A percentile compares a stretch with the other conserved stretches of the same genome.
Evolutionary conservation across 169 alveolate genomes (phyloP).

Genomic region (Babesia sp.): DNA sequence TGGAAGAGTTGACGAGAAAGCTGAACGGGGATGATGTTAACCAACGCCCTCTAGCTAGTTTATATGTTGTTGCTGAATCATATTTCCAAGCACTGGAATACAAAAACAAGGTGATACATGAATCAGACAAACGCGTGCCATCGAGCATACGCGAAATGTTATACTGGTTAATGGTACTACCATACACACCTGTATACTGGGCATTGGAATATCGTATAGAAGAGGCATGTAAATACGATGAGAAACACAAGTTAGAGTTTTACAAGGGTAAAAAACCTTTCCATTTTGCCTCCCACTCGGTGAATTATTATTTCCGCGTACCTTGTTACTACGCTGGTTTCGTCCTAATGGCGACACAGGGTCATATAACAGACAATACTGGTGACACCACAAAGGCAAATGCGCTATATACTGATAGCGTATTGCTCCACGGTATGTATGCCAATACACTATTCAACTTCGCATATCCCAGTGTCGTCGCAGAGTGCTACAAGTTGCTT

Average conservation of each 20-base stretch:
- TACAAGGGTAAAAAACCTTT: too few relatives aligned
- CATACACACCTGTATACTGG: neutral
- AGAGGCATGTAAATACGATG: too few relatives aligned
- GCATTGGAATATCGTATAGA: neutral
- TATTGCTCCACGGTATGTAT: neutral
- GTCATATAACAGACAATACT: too few relatives aligned
- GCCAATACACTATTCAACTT: neutral
- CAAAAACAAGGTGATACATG: neutral
- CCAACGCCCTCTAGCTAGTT: neutral
- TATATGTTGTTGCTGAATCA: neutral
- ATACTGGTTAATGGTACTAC: neutral
- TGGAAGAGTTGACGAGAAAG: neutral
- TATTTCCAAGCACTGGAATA: neutral
- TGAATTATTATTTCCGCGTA: neutral
- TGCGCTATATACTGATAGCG: neutral
- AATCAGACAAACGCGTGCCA: neutral
- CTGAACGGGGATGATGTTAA: neutral
- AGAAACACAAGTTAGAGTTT: too few relatives aligned
- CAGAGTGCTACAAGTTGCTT: neutral
- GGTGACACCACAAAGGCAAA: neutral
- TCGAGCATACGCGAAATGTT: neutral
- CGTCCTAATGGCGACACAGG: neutral
- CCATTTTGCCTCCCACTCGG: too few relatives aligned
- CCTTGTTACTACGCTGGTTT: conserved; percentile 1
- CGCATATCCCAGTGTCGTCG: neutral